Percentiles rank a stretch among this genome's conserved stretches.
Evolutionary conservation across 106 monocot species (phyloP).

Genomic region (Dendrobium huoshanense): DNA sequence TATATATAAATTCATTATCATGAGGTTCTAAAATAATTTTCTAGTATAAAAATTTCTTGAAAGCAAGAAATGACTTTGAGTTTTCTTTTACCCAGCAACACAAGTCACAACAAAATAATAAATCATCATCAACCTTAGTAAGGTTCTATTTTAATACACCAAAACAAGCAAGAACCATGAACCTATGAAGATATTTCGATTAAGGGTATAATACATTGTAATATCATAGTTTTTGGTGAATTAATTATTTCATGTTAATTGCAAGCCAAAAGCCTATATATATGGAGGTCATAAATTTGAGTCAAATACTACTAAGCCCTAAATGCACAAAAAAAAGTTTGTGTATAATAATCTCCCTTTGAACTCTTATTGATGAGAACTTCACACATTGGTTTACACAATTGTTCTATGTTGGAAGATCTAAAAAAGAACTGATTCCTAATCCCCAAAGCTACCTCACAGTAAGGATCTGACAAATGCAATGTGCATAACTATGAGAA

Average conservation of each 20-base stretch:
- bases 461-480: neutral
- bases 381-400: too few species aligned
- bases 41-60: too few species aligned
- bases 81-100: too few species aligned
- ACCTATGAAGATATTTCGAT: neutral
- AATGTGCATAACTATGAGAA: neutral
- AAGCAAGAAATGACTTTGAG: too few species aligned
- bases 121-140: neutral
- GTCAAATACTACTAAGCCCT: too few species aligned
- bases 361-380: neutral
- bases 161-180: neutral
- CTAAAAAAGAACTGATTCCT: neutral
- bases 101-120: too few species aligned
- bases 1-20: too few species aligned
- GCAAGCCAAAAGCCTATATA: neutral
- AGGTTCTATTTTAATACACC: neutral
- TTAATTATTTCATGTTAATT: neutral
- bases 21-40: too few species aligned
- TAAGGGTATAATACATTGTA: neutral
- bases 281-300: too few species aligned
- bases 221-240: neutral
- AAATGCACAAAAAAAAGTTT: neutral
- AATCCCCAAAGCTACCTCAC: neutral
- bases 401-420: too few species aligned
- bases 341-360: neutral